These are phyloP conservation scores for Meyerozyma athensensis DNA, from an alignment of 1,139 yeast species.

Conservation along the genomic window DNA sequence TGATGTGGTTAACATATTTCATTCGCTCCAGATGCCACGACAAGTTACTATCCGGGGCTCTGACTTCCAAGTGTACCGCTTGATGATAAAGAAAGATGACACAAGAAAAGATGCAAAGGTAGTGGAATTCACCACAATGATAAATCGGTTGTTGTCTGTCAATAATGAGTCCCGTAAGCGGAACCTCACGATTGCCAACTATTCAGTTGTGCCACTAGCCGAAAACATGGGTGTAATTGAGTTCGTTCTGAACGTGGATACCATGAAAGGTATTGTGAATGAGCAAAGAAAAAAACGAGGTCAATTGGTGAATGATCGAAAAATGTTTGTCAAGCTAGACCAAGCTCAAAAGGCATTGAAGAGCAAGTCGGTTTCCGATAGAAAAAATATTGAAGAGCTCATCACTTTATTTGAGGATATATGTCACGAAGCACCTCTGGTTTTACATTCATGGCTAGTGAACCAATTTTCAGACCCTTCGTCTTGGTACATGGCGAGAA, in stretches of 20 bases:
- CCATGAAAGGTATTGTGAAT: slow-evolving; percentile 67
- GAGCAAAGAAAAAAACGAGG: slow-evolving; percentile 41
- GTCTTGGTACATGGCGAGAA: slow-evolving; percentile 79
- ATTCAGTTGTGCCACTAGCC: slow-evolving; percentile 84
- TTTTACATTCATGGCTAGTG: slow-evolving; percentile 80
- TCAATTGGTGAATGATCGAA: slow-evolving; percentile 25
- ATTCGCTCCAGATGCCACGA: slow-evolving; percentile 84
- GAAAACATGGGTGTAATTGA: slow-evolving; percentile 90
- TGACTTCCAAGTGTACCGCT: slow-evolving; percentile 64
- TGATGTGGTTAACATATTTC: slow-evolving; percentile 61
- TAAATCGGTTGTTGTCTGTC: slow-evolving; percentile 64
- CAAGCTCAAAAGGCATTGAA: slow-evolving; percentile 38
- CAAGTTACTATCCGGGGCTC: slow-evolving; percentile 74
- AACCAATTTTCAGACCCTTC: slow-evolving; percentile 88
- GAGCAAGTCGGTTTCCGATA: slow-evolving; percentile 16
- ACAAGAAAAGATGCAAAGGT: slow-evolving; percentile 92
- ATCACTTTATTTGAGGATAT: slow-evolving; percentile 28
- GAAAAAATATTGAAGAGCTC: slow-evolving; percentile 16
- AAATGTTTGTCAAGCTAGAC: slow-evolving; percentile 29
- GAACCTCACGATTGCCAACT: slow-evolving; percentile 66
- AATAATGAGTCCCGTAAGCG: slow-evolving; percentile 74
- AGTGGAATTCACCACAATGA: slow-evolving; percentile 86
- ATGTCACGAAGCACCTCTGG: slow-evolving; percentile 56
- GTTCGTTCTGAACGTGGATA: slow-evolving; percentile 82
- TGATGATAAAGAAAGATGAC: slow-evolving; percentile 88